Conservation (phyloP, 768 basidiomycete genomes). For the Panaeolus papilionaceus region DNA sequence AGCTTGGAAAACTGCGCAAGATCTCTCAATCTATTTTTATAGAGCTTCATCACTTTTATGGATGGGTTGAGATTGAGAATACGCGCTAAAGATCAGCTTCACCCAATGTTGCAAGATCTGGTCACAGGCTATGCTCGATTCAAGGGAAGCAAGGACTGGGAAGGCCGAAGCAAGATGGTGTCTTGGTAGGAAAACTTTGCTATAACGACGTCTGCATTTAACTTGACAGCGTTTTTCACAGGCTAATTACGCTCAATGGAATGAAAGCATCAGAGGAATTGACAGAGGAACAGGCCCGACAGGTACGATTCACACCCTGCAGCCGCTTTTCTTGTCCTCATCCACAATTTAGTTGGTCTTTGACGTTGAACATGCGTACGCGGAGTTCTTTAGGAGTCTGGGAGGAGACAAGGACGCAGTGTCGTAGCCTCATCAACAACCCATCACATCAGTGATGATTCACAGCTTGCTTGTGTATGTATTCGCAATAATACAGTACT, state of each 20-base stretch:
- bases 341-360: slow-evolving; percentile 75
- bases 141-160: slow-evolving; percentile 95
- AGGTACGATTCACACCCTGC: slow-evolving; percentile 54
- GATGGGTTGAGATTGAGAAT: slow-evolving; percentile 92
- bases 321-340: slow-evolving; percentile 4
- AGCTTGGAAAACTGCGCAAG: background rate
- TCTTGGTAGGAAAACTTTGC: slow-evolving; percentile 68
- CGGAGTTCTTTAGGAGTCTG: slow-evolving; percentile 87
- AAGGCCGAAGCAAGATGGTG: slow-evolving; percentile 92
- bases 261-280: slow-evolving; percentile 98
- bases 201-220: background rate
- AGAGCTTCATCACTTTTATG: slow-evolving; percentile 99
- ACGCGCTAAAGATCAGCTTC: slow-evolving; percentile 96
- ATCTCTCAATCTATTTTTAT: slow-evolving; percentile 13
- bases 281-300: slow-evolving; percentile 92
- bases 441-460: slow-evolving; percentile 10
- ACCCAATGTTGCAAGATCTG: slow-evolving; percentile 94
- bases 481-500: background rate
- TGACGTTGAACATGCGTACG: slow-evolving; percentile 96
- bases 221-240: slow-evolving; percentile 32
- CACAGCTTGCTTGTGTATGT: slow-evolving; percentile 1
- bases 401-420: slow-evolving; percentile 45
- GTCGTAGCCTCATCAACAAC: slow-evolving; percentile 20
- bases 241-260: slow-evolving; percentile 95
- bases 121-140: slow-evolving; percentile 94